phyloP scores from a whole-genome alignment of 2,329 filamentous ascomycete genomes.

The Stachybotrys chartarum region DNA sequence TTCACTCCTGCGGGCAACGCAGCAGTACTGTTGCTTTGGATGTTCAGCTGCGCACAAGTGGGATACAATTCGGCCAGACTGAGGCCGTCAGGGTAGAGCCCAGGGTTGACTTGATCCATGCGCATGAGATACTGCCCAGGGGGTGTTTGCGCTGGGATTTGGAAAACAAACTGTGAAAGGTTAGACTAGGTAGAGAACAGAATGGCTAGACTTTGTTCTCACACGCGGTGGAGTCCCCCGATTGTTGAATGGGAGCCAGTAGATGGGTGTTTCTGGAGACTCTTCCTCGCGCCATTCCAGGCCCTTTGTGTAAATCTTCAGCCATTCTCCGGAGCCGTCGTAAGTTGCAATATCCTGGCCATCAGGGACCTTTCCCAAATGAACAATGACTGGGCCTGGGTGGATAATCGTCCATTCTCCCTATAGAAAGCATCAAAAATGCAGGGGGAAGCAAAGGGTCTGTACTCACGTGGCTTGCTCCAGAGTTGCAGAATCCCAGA shows the following conservation, averaged over 20 bases:
- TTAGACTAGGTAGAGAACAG: not conserved
- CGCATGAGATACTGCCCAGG: conserved; percentile 9
- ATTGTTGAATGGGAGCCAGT: conserved; percentile 1
- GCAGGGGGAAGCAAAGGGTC: not conserved
- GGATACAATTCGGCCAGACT: conserved; percentile 1
- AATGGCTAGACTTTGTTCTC: not conserved
- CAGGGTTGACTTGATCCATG: conserved; percentile 1
- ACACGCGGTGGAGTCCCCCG: not conserved
- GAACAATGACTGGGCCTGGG: not conserved
- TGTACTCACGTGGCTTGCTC: not conserved
- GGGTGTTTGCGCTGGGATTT: conserved; percentile 10
- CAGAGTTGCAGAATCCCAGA: not conserved
- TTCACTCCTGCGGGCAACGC: conserved; percentile 1
- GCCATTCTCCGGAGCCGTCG: not conserved
- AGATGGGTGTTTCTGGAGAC: not conserved
- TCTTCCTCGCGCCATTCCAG: not conserved
- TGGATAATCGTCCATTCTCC: not conserved
- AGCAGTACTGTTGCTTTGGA: not conserved
- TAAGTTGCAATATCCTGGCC: not conserved
- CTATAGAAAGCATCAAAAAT: not conserved
- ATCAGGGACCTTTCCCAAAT: not conserved
- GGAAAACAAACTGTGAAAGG: conserved; percentile 7
- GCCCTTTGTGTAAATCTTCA: not conserved
- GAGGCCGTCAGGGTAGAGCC: not conserved
- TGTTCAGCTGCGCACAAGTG: conserved; percentile 1